These are phyloP conservation scores for Trichoderma sp. DNA, from an alignment of 2,329 filamentous ascomycete genomes.

Conservation along the genomic window DNA sequence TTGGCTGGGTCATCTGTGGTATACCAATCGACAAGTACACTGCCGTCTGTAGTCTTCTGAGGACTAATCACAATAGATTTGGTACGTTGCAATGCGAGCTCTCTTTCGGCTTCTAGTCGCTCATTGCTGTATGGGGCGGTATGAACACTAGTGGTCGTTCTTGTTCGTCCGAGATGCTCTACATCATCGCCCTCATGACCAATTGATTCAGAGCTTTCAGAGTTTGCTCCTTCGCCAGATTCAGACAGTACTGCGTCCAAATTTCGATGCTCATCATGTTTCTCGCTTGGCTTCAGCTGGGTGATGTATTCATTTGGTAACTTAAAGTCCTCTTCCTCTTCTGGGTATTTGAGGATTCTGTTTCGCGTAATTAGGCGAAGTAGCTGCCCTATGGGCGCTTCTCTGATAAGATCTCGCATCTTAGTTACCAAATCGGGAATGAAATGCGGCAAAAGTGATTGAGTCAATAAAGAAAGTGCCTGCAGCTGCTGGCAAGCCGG, in stretches of 20 bases:
- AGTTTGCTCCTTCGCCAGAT: not conserved
- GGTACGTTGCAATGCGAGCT: not conserved
- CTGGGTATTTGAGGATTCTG: not conserved
- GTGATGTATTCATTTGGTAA: not conserved
- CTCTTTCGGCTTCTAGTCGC: not conserved
- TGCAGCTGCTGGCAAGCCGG: not conserved
- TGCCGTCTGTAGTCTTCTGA: slow-evolving; percentile 12
- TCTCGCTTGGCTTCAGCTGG: not conserved
- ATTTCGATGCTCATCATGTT: not conserved
- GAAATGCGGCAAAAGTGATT: not conserved
- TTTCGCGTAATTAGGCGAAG: not conserved
- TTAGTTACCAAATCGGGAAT: not conserved
- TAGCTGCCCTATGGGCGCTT: not conserved
- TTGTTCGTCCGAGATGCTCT: not conserved
- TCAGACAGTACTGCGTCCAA: not conserved
- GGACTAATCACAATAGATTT: not conserved
- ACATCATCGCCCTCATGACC: not conserved
- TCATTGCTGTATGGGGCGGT: not conserved
- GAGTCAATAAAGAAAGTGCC: no score
- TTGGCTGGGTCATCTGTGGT: slow-evolving; percentile 19
- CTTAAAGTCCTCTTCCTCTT: not conserved
- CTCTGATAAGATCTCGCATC: not conserved
- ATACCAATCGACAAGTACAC: slow-evolving; percentile 20
- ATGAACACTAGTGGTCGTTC: not conserved
- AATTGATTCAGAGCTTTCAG: not conserved